phyloP scores from a whole-genome alignment of 176 grass and related monocot genomes.

The Thalia dealbata region DNA sequence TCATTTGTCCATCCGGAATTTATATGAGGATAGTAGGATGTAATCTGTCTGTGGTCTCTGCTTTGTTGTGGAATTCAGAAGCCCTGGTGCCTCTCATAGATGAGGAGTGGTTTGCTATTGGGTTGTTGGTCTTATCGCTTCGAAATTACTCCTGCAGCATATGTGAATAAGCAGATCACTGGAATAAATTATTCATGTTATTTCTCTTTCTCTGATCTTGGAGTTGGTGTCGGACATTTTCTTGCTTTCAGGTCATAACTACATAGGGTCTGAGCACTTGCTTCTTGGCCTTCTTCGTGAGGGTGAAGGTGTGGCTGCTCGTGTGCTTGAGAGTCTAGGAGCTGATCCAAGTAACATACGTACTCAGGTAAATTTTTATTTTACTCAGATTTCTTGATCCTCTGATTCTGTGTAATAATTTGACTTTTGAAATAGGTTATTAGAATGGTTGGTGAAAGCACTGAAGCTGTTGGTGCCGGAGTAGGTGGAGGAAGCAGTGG shows the following conservation, averaged over 20 bases:
- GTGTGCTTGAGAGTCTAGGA: constrained; percentile 86
- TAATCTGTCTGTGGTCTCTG: no score
- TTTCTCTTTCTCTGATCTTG: not conserved
- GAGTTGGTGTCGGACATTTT: constrained; percentile 11
- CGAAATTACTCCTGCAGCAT: not conserved
- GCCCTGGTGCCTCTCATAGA: no score
- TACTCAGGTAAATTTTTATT: constrained; percentile 55
- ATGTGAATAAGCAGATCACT: not conserved
- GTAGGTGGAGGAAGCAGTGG: constrained; percentile 88
- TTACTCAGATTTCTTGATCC: not conserved
- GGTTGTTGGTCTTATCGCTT: not conserved
- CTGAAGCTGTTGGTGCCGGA: constrained; percentile 84
- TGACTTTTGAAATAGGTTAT: constrained; percentile 50
- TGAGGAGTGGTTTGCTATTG: no score
- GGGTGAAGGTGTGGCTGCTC: constrained; percentile 86
- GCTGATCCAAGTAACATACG: constrained; percentile 88
- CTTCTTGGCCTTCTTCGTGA: constrained; percentile 83
- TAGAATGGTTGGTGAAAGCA: constrained; percentile 96
- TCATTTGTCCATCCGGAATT: no score
- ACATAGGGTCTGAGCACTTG: constrained; percentile 90
- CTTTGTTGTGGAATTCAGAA: no score
- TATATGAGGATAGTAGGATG: no score
- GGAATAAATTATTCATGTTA: not conserved
- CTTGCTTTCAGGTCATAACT: constrained; percentile 72
- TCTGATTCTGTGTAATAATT: not conserved